Evolutionary conservation across 805 yeast species (phyloP).

Genomic region (Suhomyces sp.): DNA sequence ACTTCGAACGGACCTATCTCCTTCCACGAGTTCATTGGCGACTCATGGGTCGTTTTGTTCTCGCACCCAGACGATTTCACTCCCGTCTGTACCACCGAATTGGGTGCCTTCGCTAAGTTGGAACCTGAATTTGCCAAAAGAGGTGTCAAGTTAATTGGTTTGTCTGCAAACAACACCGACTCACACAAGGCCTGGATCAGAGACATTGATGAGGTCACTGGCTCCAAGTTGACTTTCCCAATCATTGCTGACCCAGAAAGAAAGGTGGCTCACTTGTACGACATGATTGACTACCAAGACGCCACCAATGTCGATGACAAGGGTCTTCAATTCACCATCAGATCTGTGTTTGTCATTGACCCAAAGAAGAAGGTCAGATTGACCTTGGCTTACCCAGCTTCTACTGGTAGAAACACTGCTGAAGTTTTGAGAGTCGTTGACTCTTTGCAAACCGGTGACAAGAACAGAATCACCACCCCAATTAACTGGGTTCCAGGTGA

Average conservation of each 20-base stretch:
- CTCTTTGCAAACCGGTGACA: conserved; percentile 82
- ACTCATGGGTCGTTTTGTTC: conserved; percentile 84
- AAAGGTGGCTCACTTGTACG: conserved; percentile 79
- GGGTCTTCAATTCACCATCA: conserved; percentile 81
- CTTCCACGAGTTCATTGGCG: conserved; percentile 84
- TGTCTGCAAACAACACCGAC: conserved; percentile 80
- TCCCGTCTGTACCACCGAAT: conserved; percentile 94
- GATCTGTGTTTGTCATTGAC: conserved; percentile 90
- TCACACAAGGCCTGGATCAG: conserved; percentile 83
- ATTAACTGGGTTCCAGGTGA: conserved; percentile 88
- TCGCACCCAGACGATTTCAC: conserved; percentile 97
- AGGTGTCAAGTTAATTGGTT: conserved; percentile 83
- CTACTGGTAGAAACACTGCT: conserved; percentile 90
- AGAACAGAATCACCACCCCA: conserved; percentile 82
- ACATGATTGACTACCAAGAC: conserved; percentile 85
- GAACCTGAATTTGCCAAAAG: conserved; percentile 86
- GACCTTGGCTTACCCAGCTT: conserved; percentile 86
- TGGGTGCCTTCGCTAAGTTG: conserved; percentile 88
- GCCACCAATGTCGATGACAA: conserved; percentile 63
- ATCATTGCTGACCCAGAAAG: conserved; percentile 85
- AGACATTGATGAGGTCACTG: conserved; percentile 85
- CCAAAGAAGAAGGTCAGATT: conserved; percentile 87
- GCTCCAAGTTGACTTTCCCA: conserved; percentile 78
- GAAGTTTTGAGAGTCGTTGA: conserved; percentile 90
- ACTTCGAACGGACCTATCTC: conserved; percentile 80